Conservation (phyloP, 345 rosid species). For the Salix suchowensis region DNA sequence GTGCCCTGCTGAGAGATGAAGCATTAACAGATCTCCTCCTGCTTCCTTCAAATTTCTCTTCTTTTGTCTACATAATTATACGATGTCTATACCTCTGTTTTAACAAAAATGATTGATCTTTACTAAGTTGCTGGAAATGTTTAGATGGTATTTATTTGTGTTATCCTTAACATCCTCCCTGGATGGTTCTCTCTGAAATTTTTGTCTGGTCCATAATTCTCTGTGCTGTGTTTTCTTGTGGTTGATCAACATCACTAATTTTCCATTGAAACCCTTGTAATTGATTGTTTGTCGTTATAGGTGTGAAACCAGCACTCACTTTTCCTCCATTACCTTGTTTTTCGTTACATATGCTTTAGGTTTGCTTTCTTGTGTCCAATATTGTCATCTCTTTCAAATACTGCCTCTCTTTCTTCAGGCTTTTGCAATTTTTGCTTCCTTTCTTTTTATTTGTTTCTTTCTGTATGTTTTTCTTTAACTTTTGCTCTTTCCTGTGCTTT, state of each 20-base stretch:
- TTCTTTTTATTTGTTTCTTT: not conserved
- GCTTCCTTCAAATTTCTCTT: not conserved
- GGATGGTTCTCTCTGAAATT: not conserved
- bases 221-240: not conserved
- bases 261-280: not conserved
- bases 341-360: not conserved
- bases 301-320: not conserved
- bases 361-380: not conserved
- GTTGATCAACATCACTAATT: not conserved
- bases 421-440: not conserved
- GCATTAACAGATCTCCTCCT: not conserved
- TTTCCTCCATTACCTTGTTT: not conserved
- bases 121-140: not conserved
- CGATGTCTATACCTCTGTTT: not conserved
- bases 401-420: not conserved
- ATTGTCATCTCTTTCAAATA: not conserved
- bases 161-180: not conserved
- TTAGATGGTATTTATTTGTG: not conserved
- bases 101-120: not conserved
- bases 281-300: not conserved
- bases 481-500: not conserved
- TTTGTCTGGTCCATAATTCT: not conserved
- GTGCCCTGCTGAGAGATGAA: not conserved
- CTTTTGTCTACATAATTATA: not conserved
- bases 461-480: not conserved